Percentiles rank a stretch among this genome's conserved stretches.
These are phyloP conservation scores for Neurospora crassa DNA, from an alignment of 2,329 filamentous ascomycete species.

Conservation along the genomic window DNA sequence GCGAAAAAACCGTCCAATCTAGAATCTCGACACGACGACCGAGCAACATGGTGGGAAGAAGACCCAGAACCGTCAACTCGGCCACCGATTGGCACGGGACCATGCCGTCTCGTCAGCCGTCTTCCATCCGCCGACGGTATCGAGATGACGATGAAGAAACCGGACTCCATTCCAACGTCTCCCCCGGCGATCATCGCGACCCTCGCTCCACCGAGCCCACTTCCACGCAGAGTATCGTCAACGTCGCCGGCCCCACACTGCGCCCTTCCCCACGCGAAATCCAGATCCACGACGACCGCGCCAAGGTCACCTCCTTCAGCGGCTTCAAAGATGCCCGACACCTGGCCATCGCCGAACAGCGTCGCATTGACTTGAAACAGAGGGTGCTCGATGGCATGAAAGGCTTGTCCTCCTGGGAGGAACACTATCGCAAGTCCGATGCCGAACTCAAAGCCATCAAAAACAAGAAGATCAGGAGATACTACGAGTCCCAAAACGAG, in stretches of 20 bases:
- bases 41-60: slow-evolving; percentile 1
- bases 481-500: slow-evolving; percentile 9
- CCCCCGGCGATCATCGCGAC: no score
- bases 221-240: not conserved
- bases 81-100: not conserved
- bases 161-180: not conserved
- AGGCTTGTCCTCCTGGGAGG: not conserved
- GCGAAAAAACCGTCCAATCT: not conserved
- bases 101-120: not conserved
- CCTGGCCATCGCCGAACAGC: slow-evolving; percentile 3
- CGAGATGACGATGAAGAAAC: slow-evolving; percentile 1
- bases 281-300: not conserved
- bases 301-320: not conserved
- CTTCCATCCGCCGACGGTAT: not conserved
- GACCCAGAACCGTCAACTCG: not conserved
- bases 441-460: slow-evolving; percentile 2
- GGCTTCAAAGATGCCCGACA: slow-evolving; percentile 2
- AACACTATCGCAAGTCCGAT: slow-evolving; percentile 1
- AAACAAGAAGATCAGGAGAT: slow-evolving; percentile 2
- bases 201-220: not conserved
- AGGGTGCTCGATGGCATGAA: slow-evolving; percentile 2
- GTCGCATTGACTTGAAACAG: not conserved
- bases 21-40: not conserved
- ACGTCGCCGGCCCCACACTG: not conserved
- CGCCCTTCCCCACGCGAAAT: not conserved